Percentiles rank a stretch among this genome's conserved stretches.
Conservation (phyloP, 345 rosid genomes). For the Eucalyptus curtisii region DNA sequence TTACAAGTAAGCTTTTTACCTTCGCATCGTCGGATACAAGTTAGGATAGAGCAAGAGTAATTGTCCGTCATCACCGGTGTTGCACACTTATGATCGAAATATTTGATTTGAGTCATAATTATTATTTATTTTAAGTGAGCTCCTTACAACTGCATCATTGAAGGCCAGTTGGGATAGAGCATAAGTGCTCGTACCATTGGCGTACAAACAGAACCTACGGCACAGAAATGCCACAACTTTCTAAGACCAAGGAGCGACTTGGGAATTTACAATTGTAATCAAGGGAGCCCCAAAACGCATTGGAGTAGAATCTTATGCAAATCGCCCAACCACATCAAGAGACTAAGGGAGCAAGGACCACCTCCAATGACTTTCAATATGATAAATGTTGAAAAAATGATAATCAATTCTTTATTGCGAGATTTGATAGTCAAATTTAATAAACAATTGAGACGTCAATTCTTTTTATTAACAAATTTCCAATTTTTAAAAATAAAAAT, state of each 20-base stretch:
- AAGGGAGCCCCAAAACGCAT: not conserved
- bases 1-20: fast-evolving
- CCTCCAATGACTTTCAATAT: not conserved
- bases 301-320: not conserved
- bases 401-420: not conserved
- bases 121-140: not conserved
- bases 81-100: not conserved
- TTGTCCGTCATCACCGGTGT: fast-evolving
- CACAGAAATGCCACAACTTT: not conserved
- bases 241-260: not conserved
- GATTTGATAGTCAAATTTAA: not conserved
- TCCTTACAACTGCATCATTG: not conserved
- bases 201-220: not conserved
- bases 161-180: not conserved
- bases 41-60: not conserved
- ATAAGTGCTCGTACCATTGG: fast-evolving
- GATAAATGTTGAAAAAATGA: not conserved
- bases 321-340: not conserved
- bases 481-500: too few relatives aligned
- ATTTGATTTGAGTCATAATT: too few relatives aligned
- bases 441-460: not conserved
- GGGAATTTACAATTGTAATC: not conserved
- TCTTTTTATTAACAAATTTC: not conserved
- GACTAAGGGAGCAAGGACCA: not conserved
- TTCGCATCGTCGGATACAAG: fast-evolving